Base-by-base conservation (phyloP, 352 stramenopile species). In the Pythium rhizo-oryzae region DNA sequence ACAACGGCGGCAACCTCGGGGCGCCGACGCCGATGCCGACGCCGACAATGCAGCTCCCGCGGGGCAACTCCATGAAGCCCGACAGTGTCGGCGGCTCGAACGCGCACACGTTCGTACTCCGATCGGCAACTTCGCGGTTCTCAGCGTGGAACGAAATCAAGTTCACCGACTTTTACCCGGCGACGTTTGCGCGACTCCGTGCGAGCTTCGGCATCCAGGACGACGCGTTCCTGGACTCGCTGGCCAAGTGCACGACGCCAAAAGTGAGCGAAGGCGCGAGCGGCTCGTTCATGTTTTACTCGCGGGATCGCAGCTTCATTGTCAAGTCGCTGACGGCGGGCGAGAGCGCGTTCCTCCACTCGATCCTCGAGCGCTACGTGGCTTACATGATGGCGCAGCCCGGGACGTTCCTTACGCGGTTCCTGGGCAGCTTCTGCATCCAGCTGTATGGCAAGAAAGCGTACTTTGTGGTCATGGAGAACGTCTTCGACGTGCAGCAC, bases 401-500 rank as follows among this genome's bases (percentile, higher is more conserved):
- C 4, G 66, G 76, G 13, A 92, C 77, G 18, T 92, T 96, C 43
- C 68, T 97, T 8, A 94, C 84, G 28, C 81, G 90, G 3, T 97
- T 96, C 61, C 67, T 93, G 1, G 89, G 90, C 8, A 92, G 85
- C 67, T 93, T 96, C 67, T 87, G 83, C 50, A 83, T 97, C 56
- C 69, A 79, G 24, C 60, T 97, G 2, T 96, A 96, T 60, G 87
- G 86, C 25, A 81, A 80, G 46, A 72, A 76, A 44, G 80, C 81
- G 51, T 79, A 85, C 63, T 97, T 97, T 65, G 87, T 93, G 21
- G 89, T 97, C 39, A 97, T 97, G 89, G 84, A 92, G 54, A 97
- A 97, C 57, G 79, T 97, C 6, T 94, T 97, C 61, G 84, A 94
- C 74, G 81, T 90, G 0, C 81, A 90, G 49, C 82, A 91, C 59